Base-by-base conservation (phyloP, 2,329 filamentous ascomycete species). In the Colletotrichum lini region DNA sequence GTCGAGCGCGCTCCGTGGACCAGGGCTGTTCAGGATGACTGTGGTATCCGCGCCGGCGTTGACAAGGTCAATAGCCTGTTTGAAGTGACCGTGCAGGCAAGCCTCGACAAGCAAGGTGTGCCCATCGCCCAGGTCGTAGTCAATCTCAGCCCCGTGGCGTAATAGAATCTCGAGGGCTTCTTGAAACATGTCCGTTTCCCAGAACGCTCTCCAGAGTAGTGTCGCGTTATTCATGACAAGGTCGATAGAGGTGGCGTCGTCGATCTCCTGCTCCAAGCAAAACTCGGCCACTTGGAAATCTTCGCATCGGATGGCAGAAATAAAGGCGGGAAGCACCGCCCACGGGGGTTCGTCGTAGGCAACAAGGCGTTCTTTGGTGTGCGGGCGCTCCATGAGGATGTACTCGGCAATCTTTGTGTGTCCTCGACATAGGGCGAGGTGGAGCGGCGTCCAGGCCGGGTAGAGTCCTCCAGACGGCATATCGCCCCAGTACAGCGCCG, bases 51-150 rank as follows among this genome's bases (percentile, higher is more conserved):
- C 61, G 10, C 61, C 61, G n/a, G 49, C 30, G 16, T 56, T 40
- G 3, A 64, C 18, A 15, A 64, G 49, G 8, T 30, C 40, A 30
- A 64, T 13, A 2, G 49, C 61, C 7, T 53, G n/a, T 3, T 45
- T 21, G 45, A 53, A 54, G 6, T 35, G 16, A 16, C 40, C 61
- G 4, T 35, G 15, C 18, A 52, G 23, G 56, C 65, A 67, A 13
- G 65, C 65, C 21, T 67, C 65, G 1, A 54, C 38, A 16, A 67
- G 45, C 8, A 67, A 18, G 9, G 65, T 67, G 21, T 67, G 56
- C 2, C 56, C 65, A 2, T 45, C 16, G 12, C 56, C 56, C 3
- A 67, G 16, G 16, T 67, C 65, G 4, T 30, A 13, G 26, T 67
- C 35, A 16, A 67, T 53, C 7, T 62, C 56, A n/a, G 65, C 56